phyloP scores from a whole-genome alignment of 495 filamentous ascomycete genomes.

The Penicilliopsis zonata region DNA sequence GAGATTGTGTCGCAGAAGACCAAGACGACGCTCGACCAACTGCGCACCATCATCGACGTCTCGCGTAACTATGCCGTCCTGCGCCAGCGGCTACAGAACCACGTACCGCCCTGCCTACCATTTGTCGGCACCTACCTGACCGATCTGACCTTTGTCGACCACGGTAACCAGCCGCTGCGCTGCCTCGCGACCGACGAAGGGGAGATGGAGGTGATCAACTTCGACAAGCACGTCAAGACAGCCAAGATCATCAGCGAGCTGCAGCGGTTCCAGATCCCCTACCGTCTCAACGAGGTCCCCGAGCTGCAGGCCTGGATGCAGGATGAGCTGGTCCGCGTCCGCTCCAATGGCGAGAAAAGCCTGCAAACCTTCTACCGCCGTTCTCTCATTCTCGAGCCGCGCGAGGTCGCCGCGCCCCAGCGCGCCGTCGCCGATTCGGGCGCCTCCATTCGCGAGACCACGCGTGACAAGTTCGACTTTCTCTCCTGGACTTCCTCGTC shows the following conservation, averaged over 20 bases:
- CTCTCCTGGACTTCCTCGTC: conserved; percentile 41
- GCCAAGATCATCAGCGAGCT: conserved; percentile 92
- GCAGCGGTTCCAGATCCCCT: conserved; percentile 94
- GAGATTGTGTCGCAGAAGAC: conserved; percentile 79
- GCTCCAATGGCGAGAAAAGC: conserved; percentile 64
- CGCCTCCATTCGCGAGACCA: conserved; percentile 39
- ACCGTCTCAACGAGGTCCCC: conserved; percentile 69
- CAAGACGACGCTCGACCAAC: conserved; percentile 60
- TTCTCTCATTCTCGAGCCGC: conserved; percentile 76
- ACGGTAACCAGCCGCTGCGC: conserved; percentile 67
- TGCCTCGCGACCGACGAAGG: conserved; percentile 38
- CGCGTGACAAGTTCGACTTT: conserved; percentile 46
- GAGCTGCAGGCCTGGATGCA: conserved; percentile 95
- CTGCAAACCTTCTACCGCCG: conserved; percentile 75
- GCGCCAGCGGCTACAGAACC: conserved; percentile 72
- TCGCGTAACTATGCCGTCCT: conserved; percentile 88
- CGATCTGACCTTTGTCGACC: conserved; percentile 67
- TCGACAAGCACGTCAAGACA: conserved; percentile 92
- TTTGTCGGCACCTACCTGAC: conserved; percentile 97
- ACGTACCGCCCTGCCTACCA: conserved; percentile 85
- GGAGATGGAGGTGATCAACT: conserved; percentile 80
- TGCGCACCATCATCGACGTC: conserved; percentile 75
- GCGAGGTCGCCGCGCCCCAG: conserved; percentile 33
- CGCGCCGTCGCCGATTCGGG: conserved; percentile 25
- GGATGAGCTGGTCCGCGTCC: conserved; percentile 68